Conservation (phyloP, 1,284 basidiomycete genomes). For the Ceratobasidium sp. region DNA sequence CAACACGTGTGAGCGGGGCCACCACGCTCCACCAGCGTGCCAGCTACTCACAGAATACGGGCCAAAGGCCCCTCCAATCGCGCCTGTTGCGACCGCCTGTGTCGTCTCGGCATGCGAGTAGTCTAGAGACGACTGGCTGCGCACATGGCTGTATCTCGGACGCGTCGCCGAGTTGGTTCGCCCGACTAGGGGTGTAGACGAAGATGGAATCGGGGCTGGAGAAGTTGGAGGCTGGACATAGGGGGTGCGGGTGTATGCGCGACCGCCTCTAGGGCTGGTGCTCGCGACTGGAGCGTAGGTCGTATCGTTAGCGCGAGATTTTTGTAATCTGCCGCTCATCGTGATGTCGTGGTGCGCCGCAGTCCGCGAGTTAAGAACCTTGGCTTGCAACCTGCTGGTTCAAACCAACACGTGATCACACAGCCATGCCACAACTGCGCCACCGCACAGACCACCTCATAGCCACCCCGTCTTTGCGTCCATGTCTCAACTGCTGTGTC, state of each 20-base stretch:
- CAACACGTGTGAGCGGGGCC: slow-evolving; percentile 15
- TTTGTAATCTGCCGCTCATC: slow-evolving; percentile 26
- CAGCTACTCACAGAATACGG: slow-evolving; percentile 43
- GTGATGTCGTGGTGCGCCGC: slow-evolving; percentile 9
- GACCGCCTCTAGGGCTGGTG: slow-evolving; percentile 27
- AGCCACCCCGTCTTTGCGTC: slow-evolving; percentile 18
- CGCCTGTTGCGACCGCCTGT: slow-evolving; percentile 45
- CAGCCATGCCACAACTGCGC: slow-evolving; percentile 6
- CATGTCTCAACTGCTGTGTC: slow-evolving; percentile 1
- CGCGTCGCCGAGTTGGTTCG: slow-evolving; percentile 14
- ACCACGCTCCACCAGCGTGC: slow-evolving; percentile 4
- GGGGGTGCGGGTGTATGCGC: slow-evolving; percentile 29
- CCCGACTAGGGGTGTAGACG: slow-evolving; percentile 19
- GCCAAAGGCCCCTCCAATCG: slow-evolving; percentile 45
- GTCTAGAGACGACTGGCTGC: slow-evolving; percentile 34
- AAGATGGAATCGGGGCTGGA: slow-evolving; percentile 34
- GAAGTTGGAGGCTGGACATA: slow-evolving; percentile 34
- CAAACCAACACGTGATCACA: slow-evolving; percentile 33
- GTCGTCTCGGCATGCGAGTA: slow-evolving; percentile 41
- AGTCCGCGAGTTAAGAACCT: too few relatives aligned
- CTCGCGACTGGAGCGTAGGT: slow-evolving; percentile 29
- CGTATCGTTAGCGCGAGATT: slow-evolving; percentile 28
- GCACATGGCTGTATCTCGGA: slow-evolving; percentile 26
- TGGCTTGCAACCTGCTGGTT: too few relatives aligned
- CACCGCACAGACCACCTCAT: slow-evolving; percentile 9